Percentiles rank a stretch among this genome's conserved stretches.
These are phyloP conservation scores for Glutinoglossum americanum DNA, from an alignment of 495 filamentous ascomycete species.

Conservation along the genomic window DNA sequence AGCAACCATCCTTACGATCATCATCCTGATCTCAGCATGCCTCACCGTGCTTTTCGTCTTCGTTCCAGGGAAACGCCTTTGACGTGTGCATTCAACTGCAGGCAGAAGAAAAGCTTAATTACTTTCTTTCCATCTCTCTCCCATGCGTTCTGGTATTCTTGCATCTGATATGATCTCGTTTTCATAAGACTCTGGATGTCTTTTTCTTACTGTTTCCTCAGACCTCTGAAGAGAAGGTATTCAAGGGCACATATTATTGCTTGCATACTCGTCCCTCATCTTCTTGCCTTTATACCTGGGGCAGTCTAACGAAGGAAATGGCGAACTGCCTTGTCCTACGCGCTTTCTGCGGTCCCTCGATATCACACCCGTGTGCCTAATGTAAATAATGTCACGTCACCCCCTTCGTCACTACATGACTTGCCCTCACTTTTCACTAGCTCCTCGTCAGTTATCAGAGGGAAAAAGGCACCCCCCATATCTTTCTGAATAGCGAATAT, in stretches of 20 bases:
- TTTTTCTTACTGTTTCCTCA: neutral
- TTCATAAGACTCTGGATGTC: neutral
- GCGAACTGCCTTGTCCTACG: neutral
- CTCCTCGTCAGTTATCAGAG: no score
- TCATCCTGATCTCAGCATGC: constrained; percentile 50
- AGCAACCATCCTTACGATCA: constrained; percentile 47
- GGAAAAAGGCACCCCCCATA: no score
- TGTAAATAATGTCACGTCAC: neutral
- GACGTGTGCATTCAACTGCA: constrained; percentile 8
- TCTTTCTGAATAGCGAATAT: no score
- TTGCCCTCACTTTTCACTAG: no score
- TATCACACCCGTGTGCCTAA: neutral
- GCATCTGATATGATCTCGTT: neutral
- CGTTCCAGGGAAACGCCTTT: constrained; percentile 76
- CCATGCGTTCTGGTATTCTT: constrained; percentile 1
- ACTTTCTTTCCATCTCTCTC: neutral
- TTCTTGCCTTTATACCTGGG: neutral
- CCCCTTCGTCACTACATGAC: neutral
- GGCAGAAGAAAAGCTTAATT: neutral
- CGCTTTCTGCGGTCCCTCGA: neutral
- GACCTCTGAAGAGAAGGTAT: neutral
- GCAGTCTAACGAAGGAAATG: neutral
- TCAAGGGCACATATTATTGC: neutral
- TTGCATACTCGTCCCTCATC: neutral
- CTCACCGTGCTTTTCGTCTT: constrained; percentile 72